phyloP scores from a whole-genome alignment of 192 early-diverging fungal genomes.

The Rhizophagus clarus region DNA sequence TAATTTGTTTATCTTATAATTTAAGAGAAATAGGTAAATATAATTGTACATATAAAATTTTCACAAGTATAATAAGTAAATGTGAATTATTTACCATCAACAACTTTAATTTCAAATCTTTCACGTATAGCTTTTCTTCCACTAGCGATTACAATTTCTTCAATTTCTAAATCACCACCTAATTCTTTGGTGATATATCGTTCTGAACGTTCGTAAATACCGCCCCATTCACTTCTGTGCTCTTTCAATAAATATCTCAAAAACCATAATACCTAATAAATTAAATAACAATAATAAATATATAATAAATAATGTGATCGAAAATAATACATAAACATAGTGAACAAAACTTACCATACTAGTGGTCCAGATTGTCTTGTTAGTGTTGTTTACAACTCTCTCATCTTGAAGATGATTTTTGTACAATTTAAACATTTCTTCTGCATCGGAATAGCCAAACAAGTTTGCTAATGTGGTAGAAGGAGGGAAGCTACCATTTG shows the following conservation, averaged over 20 bases:
- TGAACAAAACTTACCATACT: slow-evolving; percentile 12
- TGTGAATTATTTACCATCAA: slow-evolving; percentile 15
- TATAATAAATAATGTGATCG: too few relatives aligned
- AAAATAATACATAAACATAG: neutral
- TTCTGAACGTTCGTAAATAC: slow-evolving; percentile 26
- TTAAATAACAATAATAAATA: too few relatives aligned
- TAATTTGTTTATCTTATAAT: neutral
- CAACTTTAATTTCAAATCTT: slow-evolving; percentile 16
- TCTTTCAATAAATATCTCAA: slow-evolving; percentile 27
- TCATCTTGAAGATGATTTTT: slow-evolving; percentile 2
- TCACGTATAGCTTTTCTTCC: slow-evolving; percentile 20
- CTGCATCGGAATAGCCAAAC: neutral
- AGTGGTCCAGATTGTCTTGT: slow-evolving; percentile 9
- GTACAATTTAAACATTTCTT: neutral
- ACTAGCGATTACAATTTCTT: slow-evolving; percentile 7
- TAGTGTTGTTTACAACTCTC: neutral
- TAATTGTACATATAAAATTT: neutral
- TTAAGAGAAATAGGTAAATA: neutral
- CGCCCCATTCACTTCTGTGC: slow-evolving; percentile 1
- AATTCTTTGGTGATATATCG: slow-evolving; percentile 21
- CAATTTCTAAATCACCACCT: slow-evolving; percentile 21
- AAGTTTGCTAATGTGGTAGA: slow-evolving; percentile 16
- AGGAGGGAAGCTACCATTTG: slow-evolving; percentile 28
- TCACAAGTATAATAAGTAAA: neutral
- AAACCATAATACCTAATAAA: slow-evolving; percentile 16